Evolutionary conservation across 73 alveolate species (phyloP), one percentile per base, ranked within the genome.

Genomic region (Paramecium tetraurelia): DNA sequence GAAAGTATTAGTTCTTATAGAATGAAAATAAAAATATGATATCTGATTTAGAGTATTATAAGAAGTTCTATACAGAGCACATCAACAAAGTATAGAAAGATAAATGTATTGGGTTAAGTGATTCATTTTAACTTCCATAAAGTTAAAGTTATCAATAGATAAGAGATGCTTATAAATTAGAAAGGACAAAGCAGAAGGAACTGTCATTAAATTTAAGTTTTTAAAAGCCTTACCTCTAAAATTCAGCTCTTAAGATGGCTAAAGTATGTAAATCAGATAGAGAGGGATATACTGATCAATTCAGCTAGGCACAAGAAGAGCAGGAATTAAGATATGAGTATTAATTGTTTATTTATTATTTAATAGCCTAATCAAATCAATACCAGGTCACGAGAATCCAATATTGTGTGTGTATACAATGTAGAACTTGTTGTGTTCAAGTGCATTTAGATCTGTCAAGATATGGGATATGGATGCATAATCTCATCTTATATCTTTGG

Each of bases 391-490:
- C 16, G 86, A 72, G 59, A 36, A 33, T 38, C 86, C 86, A 36
- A 72, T 72, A 29, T 38, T 72, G 2, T 72, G 59, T 36, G 68
- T 72, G 4, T 72, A 72, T 36, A 36, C 86, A 29, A 36, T 33
- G 86, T 22, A 72, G 40, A 72, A 72, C 35, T 33, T 72, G 4
- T 40, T 72, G n/a, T 72, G 59, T 72, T 36, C 86, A 29, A 36
- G 59, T 21, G 53, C 86, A n/a, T 72, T 72, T 72, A 72, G 59
- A 72, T 72, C 57, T 7, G 86, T 72, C 4, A 72, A 72, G 20
- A 72, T 72, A 29, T 72, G 86, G 86, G 86, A 72, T 72, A 72
- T 72, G 57, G 53, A 72, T 29, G 59, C 86, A 4, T 72, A 72
- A 40, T 16, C 20, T 29, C 27, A 29, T 8, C 11, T 72, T 12